Base-by-base conservation (phyloP, 2,329 filamentous ascomycete genomes). In the Madurella mycetomatis region DNA sequence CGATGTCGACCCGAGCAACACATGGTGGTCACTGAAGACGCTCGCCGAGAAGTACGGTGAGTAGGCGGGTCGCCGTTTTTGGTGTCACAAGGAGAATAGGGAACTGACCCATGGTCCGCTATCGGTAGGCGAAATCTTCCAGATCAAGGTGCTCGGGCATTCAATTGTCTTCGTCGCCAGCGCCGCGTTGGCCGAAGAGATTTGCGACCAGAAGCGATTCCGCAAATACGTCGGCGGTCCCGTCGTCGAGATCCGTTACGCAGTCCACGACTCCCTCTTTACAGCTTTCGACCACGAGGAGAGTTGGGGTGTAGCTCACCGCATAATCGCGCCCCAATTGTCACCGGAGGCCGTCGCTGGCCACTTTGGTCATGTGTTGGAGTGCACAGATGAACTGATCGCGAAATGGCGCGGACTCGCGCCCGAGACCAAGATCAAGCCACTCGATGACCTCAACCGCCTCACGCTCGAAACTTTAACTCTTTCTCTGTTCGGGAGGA, bases 171-270 rank as follows among this genome's bases (percentile, higher is more conserved):
- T 76, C 56, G 70, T 75, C 1, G 72, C 72, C 1, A 67, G 69
- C 48, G 71, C 69, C 4, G 70, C 71, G 0, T 64, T 76, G 1
- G 71, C 71, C 9, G 72, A 73, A 55, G 73, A 76, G 53, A 48
- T 76, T 1, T 80, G 77, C 61, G 77, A 81, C 63, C 69, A 80
- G 69, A 74, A 70, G 61, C 73, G 78, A 0, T 81, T 81, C 65
- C 75, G 77, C 53, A 81, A 81, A 61, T 79, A 70, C 57, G 77
- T 81, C 1, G 76, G 76, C 31, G 77, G 77, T 0, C 77, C 78
- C 4, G 70, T 81, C 48, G 72, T 78, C 48, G 76, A 81, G 69
- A 80, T 80, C 53, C 72, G 77, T 18, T 69, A 71, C 30, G 67
- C 74, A 5, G 77, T 79, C 9, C 72, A 81, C 64, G 76, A 78